Evolutionary conservation across 768 basidiomycete genomes (phyloP), one percentile per base, ranked within the genome.

Genomic region (Boletus coccyginus): DNA sequence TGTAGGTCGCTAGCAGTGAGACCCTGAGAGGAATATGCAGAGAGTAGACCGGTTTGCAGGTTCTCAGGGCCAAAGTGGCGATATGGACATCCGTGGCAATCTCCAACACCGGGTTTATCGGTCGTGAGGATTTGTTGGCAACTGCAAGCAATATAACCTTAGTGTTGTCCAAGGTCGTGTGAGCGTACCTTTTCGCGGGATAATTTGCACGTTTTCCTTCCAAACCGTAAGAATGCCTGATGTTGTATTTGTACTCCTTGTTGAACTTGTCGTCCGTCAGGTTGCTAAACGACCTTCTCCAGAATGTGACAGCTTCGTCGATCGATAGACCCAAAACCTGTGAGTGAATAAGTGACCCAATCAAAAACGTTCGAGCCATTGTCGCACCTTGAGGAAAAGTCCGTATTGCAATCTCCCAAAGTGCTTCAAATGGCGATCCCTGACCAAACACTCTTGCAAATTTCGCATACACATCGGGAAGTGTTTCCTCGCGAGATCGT

Each of bases 211-310:
- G 84, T 71, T 89, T 92, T 11, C 97, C 97, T 69, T 98, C 97
- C 50, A 97, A 75, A 38, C 97, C 97, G 65, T 87, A 99, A 6
- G 86, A 87, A 70, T 99, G 97, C 44, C 96, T 87, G 64, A 99
- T 94, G 62, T 98, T 99, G 71, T 99, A 99, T 64, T 85, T 88
- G 80, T 98, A 88, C 68, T 97, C 91, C 69, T 98, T 99, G 77
- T 95, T 96, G 74, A 98, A 99, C 70, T 93, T 88, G 74, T 98
- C 94, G 56, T 98, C 96, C 11, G 87, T 85, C 52, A 92, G 84
- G 7, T 70, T 72, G 10, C 72, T 84, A 69, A 96, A 97, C 27
- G 90, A 87, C 67, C 86, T 90, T 52, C 92, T 79, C 97, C 97
- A 99, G 73, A 97, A 99, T 11, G 81, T 74, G 46, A 98, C 70